Evolutionary conservation across 441 rosid species (phyloP).

Genomic region (Adansonia gregorii): DNA sequence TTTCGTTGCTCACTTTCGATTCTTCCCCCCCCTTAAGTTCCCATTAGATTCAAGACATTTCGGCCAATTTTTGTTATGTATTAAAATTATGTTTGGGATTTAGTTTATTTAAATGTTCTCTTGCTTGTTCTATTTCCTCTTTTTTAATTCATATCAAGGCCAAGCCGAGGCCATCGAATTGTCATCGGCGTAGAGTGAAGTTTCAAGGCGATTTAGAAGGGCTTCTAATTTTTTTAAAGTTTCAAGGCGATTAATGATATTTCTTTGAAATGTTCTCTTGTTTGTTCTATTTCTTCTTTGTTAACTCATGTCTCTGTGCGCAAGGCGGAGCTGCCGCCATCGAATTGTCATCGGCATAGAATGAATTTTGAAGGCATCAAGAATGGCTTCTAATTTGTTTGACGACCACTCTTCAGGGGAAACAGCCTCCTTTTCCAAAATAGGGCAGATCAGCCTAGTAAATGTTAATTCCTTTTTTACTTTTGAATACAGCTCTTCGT

Average conservation of each 20-base stretch:
- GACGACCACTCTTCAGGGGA: background rate
- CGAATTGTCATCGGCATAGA: background rate
- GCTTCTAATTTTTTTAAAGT: background rate
- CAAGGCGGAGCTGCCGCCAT: background rate
- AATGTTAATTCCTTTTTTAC: background rate
- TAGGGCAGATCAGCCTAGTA: background rate
- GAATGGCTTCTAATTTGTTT: background rate
- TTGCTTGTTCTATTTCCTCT: background rate
- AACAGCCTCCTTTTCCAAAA: background rate
- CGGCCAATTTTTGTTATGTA: background rate
- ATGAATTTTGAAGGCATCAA: background rate
- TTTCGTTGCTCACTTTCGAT: background rate
- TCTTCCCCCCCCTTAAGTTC: background rate
- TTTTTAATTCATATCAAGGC: background rate
- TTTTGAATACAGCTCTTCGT: background rate
- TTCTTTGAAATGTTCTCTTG: background rate
- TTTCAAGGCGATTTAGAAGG: background rate
- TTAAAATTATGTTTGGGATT: background rate
- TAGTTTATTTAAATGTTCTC: background rate
- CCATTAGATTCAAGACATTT: background rate
- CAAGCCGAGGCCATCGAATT: no score
- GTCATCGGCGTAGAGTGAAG: background rate
- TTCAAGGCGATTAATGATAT: background rate
- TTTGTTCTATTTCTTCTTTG: constrained; percentile 6
- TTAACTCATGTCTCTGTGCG: background rate